Base-by-base conservation (phyloP, 371 early-diverging fungal genomes). In the Mortierella sp. region DNA sequence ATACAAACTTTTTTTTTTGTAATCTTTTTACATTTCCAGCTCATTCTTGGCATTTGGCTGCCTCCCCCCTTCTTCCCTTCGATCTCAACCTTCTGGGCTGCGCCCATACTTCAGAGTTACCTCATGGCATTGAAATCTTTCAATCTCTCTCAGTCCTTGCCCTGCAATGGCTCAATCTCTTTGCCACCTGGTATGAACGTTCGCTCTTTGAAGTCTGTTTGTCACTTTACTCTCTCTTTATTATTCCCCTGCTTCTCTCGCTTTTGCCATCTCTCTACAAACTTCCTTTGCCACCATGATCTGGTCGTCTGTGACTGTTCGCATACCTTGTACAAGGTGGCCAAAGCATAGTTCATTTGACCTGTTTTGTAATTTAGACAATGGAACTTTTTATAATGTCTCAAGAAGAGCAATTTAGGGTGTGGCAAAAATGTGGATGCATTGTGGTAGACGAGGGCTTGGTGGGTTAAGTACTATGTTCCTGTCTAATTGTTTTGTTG, bases 131-230 rank as follows among this genome's bases (percentile, higher is more conserved):
- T 49, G 64, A 59, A 67, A 31, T 53, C 56, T n/a, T 40, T 7
- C n/a, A n/a, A 22, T 34, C 28, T 31, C 31, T 12, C 29, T 29
- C 35, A 47, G 53, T 34, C 53, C 15, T 32, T 29, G 35, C 19
- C 28, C 65, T 64, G 59, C 37, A 64, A 29, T 28, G 57, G 31
- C 56, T 29, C 64, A 1, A 54, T 43, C 32, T 40, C 55, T 34
- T n/a, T 72, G 15, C 72, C 72, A 31, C 61, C 72, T 61, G 72
- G 72, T 72, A 72, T 42, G 72, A 26, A 55, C 32, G 8, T 67
- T 45, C 9, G 13, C 23, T 55, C 7, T 53, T 29, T 35, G 17
- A n/a, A 47, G 47, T n/a, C n/a, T n/a, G n/a, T n/a, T n/a, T 47
- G n/a, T 47, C 47, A 47, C 9, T 3, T 6, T 9, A 35, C 45